Evolutionary conservation across 2,329 filamentous ascomycete genomes (phyloP).

Genomic region (Phoma herbarum): DNA sequence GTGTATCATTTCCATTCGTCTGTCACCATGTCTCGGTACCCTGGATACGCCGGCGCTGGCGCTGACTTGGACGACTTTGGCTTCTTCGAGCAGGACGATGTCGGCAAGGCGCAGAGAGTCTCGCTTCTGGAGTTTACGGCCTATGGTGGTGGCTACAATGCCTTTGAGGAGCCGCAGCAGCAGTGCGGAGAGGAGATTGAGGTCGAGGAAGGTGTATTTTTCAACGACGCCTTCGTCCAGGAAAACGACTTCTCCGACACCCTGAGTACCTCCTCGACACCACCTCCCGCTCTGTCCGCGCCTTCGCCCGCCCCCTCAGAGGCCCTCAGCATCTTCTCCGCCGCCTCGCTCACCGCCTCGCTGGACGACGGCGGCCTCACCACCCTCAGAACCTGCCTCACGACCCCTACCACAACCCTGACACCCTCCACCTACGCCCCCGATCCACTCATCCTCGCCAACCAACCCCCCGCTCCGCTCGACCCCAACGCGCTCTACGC

Average conservation of each 20-base stretch:
- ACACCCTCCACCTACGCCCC: slow-evolving; percentile 1
- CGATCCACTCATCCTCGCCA: neutral
- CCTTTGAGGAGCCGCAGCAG: neutral
- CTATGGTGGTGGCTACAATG: neutral
- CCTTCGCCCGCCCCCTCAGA: neutral
- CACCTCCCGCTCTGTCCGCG: neutral
- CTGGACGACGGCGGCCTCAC: slow-evolving; percentile 3
- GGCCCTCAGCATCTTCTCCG: neutral
- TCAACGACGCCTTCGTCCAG: neutral
- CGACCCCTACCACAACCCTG: neutral
- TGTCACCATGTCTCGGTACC: neutral
- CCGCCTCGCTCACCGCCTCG: neutral
- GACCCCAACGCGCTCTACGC: slow-evolving; percentile 22
- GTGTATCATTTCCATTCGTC: neutral
- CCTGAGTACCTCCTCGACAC: neutral
- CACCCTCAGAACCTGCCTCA: neutral
- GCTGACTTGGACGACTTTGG: neutral
- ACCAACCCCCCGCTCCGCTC: slow-evolving; percentile 1
- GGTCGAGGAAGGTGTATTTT: neutral
- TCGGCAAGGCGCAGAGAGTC: neutral
- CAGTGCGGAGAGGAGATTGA: neutral
- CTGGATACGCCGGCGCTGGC: neutral
- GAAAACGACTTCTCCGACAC: neutral
- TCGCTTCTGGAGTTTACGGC: neutral
- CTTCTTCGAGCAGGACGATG: neutral